These are phyloP conservation scores for Microbotryum intermedium DNA, from an alignment of 1,284 basidiomycete genomes.

Conservation along the genomic window DNA sequence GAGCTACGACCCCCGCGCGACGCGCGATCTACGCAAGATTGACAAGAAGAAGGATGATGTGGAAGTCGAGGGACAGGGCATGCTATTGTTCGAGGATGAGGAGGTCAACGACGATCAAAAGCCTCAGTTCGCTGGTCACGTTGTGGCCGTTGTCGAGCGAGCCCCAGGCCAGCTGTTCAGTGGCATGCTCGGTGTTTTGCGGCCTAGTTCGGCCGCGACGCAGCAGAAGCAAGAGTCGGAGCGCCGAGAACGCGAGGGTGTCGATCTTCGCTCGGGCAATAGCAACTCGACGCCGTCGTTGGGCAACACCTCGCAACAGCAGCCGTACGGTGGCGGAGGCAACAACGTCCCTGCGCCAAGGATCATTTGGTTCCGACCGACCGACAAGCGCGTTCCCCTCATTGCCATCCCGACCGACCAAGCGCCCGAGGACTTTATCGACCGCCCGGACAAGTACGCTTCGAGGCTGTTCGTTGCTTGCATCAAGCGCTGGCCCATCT, in stretches of 20 bases:
- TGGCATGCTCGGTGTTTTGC: constrained; percentile 86
- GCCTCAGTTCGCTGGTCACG: constrained; percentile 57
- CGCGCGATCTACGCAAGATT: constrained; percentile 57
- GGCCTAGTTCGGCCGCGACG: constrained; percentile 93
- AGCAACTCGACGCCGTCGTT: not conserved
- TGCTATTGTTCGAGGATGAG: constrained; percentile 95
- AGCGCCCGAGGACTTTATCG: constrained; percentile 90
- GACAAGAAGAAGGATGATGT: constrained; percentile 99
- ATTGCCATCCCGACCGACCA: constrained; percentile 98
- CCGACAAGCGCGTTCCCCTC: constrained; percentile 96
- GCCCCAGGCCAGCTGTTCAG: constrained; percentile 99
- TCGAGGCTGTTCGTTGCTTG: constrained; percentile 93
- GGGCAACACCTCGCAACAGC: too few species aligned
- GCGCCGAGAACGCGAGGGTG: constrained; percentile 84
- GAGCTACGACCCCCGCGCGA: constrained; percentile 70
- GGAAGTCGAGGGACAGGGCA: constrained; percentile 95
- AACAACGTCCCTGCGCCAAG: constrained; percentile 73
- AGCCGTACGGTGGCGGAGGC: not conserved
- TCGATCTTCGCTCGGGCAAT: constrained; percentile 50
- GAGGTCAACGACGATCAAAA: constrained; percentile 93
- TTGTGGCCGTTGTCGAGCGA: constrained; percentile 62
- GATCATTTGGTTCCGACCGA: constrained; percentile 99
- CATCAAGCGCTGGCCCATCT: constrained; percentile 84
- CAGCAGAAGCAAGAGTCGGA: constrained; percentile 99
- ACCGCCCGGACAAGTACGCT: constrained; percentile 82